Evolutionary conservation across 2,329 filamentous ascomycete species (phyloP), one percentile per base, ranked within the genome.

Genomic region (Zalaria obscura): DNA sequence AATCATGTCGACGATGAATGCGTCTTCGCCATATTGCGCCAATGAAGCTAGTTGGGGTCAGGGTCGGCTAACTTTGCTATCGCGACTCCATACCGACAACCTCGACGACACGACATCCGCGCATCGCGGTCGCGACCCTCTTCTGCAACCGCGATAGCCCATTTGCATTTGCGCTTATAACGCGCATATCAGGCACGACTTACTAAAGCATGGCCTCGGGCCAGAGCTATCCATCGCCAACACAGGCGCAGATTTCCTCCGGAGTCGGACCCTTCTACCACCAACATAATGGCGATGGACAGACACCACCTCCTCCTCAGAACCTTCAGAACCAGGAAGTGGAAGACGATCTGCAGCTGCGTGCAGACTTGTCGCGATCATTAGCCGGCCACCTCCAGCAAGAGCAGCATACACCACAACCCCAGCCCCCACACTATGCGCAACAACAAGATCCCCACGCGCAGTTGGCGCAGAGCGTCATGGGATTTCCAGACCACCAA

Each of bases 141-240:
- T 18, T 18, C 18, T 18, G 18, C 18, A 18, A 18, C 18, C 18
- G 18, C 18, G 18, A 18, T 18, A 18, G 18, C 18, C 18, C 18
- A 18, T 18, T 18, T 18, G 18, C 18, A 18, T 18, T 18, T 18
- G 18, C 18, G 18, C 18, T 18, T 18, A 18, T 18, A 18, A 18
- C 18, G 18, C 18, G 18, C 18, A 18, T 18, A 40, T 33, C 25
- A 18, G 27, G 27, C 9, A 18, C 11, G 3, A 27, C 31, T 40
- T 11, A n/a, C 34, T 36, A 5, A 41, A 39, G 10, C 6, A 43
- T 46, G 41, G 27, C 38, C 35, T 39, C 39, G 10, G 39, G 34
- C 11, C 42, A 42, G 27, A 43, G 36, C 32, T 47, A 47, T 36
- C 45, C 45, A 9, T 45, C 43, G 11, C 45, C 45, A 4, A 40